A percentile compares a stretch with the other conserved stretches of the same genome.
Conservation (phyloP, 2,329 filamentous ascomycete genomes). For the Monosporascus sp. region DNA sequence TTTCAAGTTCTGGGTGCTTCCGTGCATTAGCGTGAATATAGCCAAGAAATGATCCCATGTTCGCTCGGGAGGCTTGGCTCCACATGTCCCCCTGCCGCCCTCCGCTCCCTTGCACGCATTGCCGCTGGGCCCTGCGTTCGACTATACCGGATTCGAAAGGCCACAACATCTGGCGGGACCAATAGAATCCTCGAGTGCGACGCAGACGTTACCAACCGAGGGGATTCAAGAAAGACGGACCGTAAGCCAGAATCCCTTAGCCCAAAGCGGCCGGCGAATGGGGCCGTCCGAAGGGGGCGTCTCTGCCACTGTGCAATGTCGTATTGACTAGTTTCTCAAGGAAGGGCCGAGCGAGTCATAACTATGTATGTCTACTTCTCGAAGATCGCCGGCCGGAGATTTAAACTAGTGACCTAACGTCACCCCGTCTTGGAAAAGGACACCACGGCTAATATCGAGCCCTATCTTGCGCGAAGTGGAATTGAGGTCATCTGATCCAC, state of each 20-base stretch:
- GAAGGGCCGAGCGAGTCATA: too few relatives aligned
- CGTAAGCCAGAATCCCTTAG: constrained; percentile 11
- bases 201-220: constrained; percentile 19
- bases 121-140: constrained; percentile 16
- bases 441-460: neutral
- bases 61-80: neutral
- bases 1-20: neutral
- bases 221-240: constrained; percentile 13
- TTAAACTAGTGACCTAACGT: too few relatives aligned
- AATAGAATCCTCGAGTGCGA: constrained; percentile 15
- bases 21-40: neutral
- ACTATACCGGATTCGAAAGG: constrained; percentile 17
- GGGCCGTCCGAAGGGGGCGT: neutral
- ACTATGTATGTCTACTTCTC: too few relatives aligned
- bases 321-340: too few relatives aligned
- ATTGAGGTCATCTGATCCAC: too few relatives aligned
- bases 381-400: too few relatives aligned
- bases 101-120: constrained; percentile 19
- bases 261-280: constrained; percentile 7
- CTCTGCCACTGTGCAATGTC: neutral
- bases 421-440: neutral
- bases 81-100: constrained; percentile 1
- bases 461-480: neutral
- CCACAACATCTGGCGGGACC: constrained; percentile 17
- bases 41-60: neutral